Base-by-base conservation (phyloP, 106 monocot species). In the Gastrodia elata region DNA sequence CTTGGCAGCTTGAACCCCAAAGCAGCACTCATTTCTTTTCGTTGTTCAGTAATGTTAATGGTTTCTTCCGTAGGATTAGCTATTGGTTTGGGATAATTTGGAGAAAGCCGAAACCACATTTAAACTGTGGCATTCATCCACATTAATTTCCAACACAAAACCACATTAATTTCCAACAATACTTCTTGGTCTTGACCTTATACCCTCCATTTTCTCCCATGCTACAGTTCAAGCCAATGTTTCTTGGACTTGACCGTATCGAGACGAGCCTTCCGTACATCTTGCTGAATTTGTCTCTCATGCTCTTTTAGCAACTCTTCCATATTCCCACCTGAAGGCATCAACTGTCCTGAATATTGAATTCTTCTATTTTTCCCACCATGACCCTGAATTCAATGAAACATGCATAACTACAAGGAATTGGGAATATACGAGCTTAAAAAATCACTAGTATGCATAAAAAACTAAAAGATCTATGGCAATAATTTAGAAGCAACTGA, bases 261-360 rank as follows among this genome's bases (percentile, higher is more conserved):
- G 25, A 82, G 38, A 27, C 82, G 84, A 1, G 94, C 85, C 71
- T 80, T 89, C 39, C 94, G 80, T 5, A 91, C 91, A 14, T 85
- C 94, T 30, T 89, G 85, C 74, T 91, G 89, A 44, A 91, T 87
- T 56, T 84, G 94, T 69, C 85, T 77, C 44, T 95, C 94, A 58
- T 95, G 91, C 76, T 95, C 94, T 80, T 87, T 91, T 36, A 95
- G 87, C 77, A 95, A 80, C 28, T 95, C 94, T 13, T 95, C 94
- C 0, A 91, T 74, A 65, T 91, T 95, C 16, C 81, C 91, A 14
- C 89, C 89, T 18, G 83, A 82, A 28, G 91, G 91, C 86, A 89
- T 85, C 73, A 95, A 71, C 9, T 89, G 91, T 34, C 94, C 91
- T 8, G 91, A 95, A 73, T 80, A 95, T 74, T 91, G 91, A 38